These are phyloP conservation scores for Thamnidium elegans DNA, from an alignment of 192 early-diverging fungal genomes.

Conservation along the genomic window DNA sequence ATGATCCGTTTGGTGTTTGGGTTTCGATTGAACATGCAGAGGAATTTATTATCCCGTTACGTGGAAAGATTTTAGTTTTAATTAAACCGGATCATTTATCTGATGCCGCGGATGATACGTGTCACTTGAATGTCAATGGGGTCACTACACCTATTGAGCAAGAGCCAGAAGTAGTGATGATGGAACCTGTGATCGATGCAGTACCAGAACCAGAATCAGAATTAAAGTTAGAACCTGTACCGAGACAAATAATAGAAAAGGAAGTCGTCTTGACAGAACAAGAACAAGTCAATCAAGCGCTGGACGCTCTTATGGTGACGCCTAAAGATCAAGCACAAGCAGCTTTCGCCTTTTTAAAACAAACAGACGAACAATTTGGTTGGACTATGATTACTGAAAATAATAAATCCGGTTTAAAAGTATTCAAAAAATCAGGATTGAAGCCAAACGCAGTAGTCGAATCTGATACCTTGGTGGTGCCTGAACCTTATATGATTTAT, in stretches of 20 bases:
- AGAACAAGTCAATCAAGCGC: background rate
- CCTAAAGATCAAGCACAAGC: conserved; percentile 26
- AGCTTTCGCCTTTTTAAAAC: conserved; percentile 33
- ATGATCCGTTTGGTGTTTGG: conserved; percentile 43
- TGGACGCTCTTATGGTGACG: conserved; percentile 7
- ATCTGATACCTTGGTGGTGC: conserved; percentile 23
- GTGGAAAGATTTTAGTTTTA: conserved; percentile 46
- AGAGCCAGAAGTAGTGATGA: conserved; percentile 5
- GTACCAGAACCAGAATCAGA: background rate
- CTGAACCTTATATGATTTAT: conserved; percentile 42
- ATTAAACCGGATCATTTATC: conserved; percentile 25
- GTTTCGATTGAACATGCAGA: conserved; percentile 44
- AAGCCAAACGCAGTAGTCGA: conserved; percentile 4
- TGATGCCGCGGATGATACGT: background rate
- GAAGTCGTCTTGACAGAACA: background rate
- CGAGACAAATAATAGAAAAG: too few species aligned
- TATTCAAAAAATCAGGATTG: conserved; percentile 42
- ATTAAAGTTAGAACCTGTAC: too few species aligned
- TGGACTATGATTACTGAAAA: conserved; percentile 46
- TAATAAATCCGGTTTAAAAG: conserved; percentile 35
- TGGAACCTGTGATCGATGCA: conserved; percentile 18
- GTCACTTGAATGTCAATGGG: conserved; percentile 28
- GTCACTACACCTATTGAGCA: conserved; percentile 30
- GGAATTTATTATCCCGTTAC: conserved; percentile 38
- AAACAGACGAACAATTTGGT: conserved; percentile 41